Evolutionary conservation across 768 basidiomycete genomes (phyloP).

Genomic region (Dentipellis fragilis): DNA sequence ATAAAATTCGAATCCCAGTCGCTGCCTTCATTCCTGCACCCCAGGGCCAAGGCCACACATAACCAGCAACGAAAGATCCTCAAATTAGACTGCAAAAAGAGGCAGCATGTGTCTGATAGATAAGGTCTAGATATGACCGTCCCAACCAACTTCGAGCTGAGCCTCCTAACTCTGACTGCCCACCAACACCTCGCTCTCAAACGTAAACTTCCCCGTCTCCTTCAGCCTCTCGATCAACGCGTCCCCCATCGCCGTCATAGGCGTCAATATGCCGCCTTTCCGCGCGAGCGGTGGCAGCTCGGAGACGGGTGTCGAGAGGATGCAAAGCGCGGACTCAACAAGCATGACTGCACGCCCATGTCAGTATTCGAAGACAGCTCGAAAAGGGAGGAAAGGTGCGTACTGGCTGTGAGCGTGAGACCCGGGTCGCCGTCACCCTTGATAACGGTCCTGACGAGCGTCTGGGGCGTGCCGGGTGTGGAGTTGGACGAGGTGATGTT

Average conservation of each 20-base stretch:
- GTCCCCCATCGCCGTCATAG: slow-evolving; percentile 75
- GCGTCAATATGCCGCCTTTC: slow-evolving; percentile 75
- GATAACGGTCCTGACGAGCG: slow-evolving; percentile 51
- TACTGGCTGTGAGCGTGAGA: slow-evolving; percentile 49
- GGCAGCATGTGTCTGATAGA: background rate
- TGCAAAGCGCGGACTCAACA: slow-evolving; percentile 66
- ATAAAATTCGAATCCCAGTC: too few species aligned
- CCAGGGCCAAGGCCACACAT: too few species aligned
- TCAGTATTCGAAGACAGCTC: background rate
- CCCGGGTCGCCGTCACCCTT: slow-evolving; percentile 71
- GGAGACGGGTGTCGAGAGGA: slow-evolving; percentile 42
- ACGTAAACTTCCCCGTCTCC: slow-evolving; percentile 43
- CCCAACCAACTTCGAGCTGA: background rate
- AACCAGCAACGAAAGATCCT: too few species aligned
- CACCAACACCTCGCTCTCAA: slow-evolving; percentile 17
- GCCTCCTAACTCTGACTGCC: background rate
- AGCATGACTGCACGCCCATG: slow-evolving; percentile 45
- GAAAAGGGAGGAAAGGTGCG: slow-evolving; percentile 11
- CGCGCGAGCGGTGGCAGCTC: slow-evolving; percentile 46
- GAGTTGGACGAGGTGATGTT: slow-evolving; percentile 59
- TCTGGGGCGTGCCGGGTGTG: slow-evolving; percentile 16
- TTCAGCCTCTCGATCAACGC: slow-evolving; percentile 60
- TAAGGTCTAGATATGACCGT: background rate
- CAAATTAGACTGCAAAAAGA: background rate
- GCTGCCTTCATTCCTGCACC: too few species aligned